Conservation (phyloP, 1,139 yeast species). For the Hansenula lynferdii region DNA sequence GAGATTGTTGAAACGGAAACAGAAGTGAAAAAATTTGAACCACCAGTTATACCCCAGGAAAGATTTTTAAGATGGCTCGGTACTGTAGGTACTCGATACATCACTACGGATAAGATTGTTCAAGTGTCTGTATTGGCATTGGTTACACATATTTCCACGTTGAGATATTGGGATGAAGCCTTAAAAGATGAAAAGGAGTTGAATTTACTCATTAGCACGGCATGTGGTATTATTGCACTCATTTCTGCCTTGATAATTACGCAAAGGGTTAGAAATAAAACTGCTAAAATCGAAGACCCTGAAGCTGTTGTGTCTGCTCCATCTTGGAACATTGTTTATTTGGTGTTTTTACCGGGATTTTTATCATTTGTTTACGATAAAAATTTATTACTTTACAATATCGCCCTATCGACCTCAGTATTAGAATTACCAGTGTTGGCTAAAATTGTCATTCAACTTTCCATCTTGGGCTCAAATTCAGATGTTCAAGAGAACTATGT, state of each 20-base stretch:
- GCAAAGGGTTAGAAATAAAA: slow-evolving; percentile 8
- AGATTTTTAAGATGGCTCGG: slow-evolving; percentile 13
- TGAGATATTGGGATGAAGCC: slow-evolving; percentile 6
- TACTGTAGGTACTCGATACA: slow-evolving; percentile 7
- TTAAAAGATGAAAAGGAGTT: slow-evolving; percentile 7
- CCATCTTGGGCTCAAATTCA: slow-evolving; percentile 18
- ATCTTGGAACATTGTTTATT: slow-evolving; percentile 19
- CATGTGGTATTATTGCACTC: slow-evolving; percentile 17
- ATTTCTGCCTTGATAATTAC: slow-evolving; percentile 15
- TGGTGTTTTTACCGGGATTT: slow-evolving; percentile 17
- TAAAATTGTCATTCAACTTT: slow-evolving; percentile 16
- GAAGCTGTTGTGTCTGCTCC: slow-evolving; percentile 8
- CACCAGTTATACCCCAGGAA: slow-evolving; percentile 16
- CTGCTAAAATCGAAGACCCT: background rate
- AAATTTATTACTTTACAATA: slow-evolving; percentile 17
- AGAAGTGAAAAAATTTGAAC: background rate
- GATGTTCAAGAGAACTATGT: slow-evolving; percentile 10
- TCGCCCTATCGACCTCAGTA: slow-evolving; percentile 15
- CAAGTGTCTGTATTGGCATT: slow-evolving; percentile 14
- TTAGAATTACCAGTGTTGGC: slow-evolving; percentile 18
- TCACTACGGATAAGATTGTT: slow-evolving; percentile 13
- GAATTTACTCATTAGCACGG: slow-evolving; percentile 14
- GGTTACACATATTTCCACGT: slow-evolving; percentile 10
- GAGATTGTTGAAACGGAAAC: slow-evolving; percentile 5
- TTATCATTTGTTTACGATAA: slow-evolving; percentile 13